Evolutionary conservation across 2,329 filamentous ascomycete species (phyloP), one percentile per base, ranked within the genome.

Genomic region (Aspergillus floridensis): DNA sequence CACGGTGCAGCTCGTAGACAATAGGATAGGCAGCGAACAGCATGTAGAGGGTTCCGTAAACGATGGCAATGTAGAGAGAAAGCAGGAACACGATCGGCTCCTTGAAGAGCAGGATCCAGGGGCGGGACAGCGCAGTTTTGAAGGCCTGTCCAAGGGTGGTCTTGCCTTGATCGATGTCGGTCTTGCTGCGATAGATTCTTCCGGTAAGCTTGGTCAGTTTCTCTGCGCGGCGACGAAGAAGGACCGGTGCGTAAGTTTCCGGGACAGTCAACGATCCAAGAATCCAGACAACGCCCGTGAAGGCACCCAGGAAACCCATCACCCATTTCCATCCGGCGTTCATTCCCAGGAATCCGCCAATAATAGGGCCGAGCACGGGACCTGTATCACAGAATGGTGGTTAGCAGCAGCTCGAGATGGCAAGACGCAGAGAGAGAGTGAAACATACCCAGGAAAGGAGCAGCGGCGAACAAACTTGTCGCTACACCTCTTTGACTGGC

Each of bases 241-340:
- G 74, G 3, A 83, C 79, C 0, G 82, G 82, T 0, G 76, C 76
- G 64, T 82, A 84, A 1, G 74, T 76, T 58, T 76, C 74, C 0
- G 73, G 74, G 29, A 75, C 68, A 16, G 72, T 55, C 1, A 70
- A 56, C 2, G 68, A 56, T 22, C 72, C 72, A 2, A 69, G 21
- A 24, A 76, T 68, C 74, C 84, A 88, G 53, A 88, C 79, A 11
- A 81, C 74, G 10, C 85, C 86, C 2, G 84, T 86, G 70, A 90
- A 87, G 60, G 86, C 84, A 53, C 83, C 81, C 68, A 86, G 81
- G 52, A 89, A 73, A 1, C 85, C 86, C 71, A 84, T 80, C 22
- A 90, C 83, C 88, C 88, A 90, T 66, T 86, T 79, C 89, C 88
- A 90, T 16, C 87, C 87, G 14, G 80, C 82, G 2, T 81, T 79